Conservation (phyloP, 768 basidiomycete species). For the Termitomyces sp. region DNA sequence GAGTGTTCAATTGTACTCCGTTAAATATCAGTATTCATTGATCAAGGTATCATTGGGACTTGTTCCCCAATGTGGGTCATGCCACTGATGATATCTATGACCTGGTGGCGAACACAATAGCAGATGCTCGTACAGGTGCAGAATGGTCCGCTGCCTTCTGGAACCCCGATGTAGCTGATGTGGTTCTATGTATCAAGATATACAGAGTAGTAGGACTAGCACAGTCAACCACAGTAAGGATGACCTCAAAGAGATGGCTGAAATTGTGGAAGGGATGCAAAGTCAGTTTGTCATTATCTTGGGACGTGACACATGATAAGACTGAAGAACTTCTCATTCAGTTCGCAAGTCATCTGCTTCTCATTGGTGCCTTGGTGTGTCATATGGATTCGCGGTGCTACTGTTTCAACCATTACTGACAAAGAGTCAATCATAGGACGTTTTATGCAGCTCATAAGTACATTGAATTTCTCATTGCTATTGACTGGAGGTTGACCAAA, state of each 20-base stretch:
- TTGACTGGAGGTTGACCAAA: neutral
- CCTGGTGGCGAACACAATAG: constrained; percentile 4
- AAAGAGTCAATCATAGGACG: neutral
- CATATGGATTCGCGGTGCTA: no score
- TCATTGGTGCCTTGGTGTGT: constrained; percentile 10
- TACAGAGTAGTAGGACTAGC: neutral
- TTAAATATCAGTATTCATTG: neutral
- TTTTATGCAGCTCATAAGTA: neutral
- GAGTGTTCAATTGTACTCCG: neutral
- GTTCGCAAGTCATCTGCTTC: neutral
- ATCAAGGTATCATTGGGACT: constrained; percentile 8
- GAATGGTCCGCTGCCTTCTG: neutral
- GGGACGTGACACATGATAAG: neutral
- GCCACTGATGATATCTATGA: neutral
- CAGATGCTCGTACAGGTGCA: constrained; percentile 9
- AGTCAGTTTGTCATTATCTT: neutral
- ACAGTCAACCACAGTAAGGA: constrained; percentile 6
- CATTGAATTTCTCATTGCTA: neutral
- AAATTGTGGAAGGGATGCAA: constrained; percentile 7
- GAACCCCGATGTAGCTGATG: neutral
- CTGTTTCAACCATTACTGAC: no score
- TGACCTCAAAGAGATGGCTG: constrained; percentile 9
- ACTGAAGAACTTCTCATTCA: neutral
- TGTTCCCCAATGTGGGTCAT: constrained; percentile 3
- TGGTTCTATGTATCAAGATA: neutral